These are phyloP conservation scores for Spirogloea muscicola DNA, from an alignment of 139 green algal genomes.

Conservation along the genomic window DNA sequence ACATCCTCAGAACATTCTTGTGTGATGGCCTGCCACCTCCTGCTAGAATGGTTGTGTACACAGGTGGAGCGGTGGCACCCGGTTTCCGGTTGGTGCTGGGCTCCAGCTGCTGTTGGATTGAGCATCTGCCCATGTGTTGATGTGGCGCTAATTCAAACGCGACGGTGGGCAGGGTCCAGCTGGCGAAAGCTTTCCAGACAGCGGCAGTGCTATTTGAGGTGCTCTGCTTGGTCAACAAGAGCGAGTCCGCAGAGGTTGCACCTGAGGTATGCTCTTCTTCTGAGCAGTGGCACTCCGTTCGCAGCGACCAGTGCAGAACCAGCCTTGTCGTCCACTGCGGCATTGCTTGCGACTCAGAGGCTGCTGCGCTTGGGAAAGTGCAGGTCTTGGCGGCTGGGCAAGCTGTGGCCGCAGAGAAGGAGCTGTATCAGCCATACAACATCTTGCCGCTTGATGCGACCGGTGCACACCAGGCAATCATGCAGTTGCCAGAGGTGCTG, in stretches of 20 bases:
- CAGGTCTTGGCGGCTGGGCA: conserved; percentile 5
- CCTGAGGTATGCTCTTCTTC: not conserved
- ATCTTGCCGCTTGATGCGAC: conserved; percentile 6
- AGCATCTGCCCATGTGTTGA: not conserved
- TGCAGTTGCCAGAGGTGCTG: conserved; percentile 9
- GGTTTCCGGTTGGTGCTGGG: too few species aligned
- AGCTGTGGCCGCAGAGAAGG: conserved; percentile 4
- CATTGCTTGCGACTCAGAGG: not conserved
- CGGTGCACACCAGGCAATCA: not conserved
- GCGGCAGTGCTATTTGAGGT: conserved; percentile 13
- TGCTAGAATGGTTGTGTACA: too few species aligned
- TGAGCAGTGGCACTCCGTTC: not conserved
- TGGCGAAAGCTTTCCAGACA: not conserved
- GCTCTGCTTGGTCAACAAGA: conserved; percentile 9
- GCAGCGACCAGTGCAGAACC: not conserved
- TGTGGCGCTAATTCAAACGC: not conserved
- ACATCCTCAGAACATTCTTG: not conserved
- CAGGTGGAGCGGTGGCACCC: too few species aligned
- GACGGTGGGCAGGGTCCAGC: not conserved
- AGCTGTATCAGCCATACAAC: too few species aligned
- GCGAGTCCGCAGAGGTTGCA: not conserved
- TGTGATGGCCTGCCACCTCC: conserved; percentile 5
- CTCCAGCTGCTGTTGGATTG: too few species aligned
- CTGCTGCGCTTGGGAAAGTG: not conserved
- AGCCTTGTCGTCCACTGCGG: not conserved